Evolutionary conservation across 192 early-diverging fungal genomes (phyloP).

Genomic region (Spizellomyces punctatus): DNA sequence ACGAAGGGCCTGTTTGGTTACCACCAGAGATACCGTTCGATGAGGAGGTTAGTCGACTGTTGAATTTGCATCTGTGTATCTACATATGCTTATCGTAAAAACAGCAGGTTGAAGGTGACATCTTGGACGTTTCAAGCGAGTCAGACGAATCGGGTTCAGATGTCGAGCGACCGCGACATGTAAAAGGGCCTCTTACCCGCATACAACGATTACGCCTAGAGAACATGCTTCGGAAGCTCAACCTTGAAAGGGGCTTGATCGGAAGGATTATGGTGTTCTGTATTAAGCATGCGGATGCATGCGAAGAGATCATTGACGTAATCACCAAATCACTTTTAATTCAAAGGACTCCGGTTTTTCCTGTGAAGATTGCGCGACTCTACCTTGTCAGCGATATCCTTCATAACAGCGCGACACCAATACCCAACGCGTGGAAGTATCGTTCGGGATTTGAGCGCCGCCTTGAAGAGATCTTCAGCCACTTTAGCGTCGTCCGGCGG

Average conservation of each 20-base stretch:
- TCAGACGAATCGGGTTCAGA: conserved; percentile 50
- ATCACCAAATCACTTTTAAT: conserved; percentile 63
- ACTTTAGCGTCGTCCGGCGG: conserved; percentile 68
- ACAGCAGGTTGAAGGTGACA: conserved; percentile 11
- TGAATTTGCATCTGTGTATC: background rate
- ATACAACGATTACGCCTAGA: conserved; percentile 32
- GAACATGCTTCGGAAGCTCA: conserved; percentile 35
- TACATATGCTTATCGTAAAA: background rate
- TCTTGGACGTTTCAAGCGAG: conserved; percentile 25
- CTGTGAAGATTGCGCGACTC: conserved; percentile 72
- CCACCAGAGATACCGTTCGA: conserved; percentile 77
- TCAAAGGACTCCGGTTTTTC: conserved; percentile 55
- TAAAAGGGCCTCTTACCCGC: conserved; percentile 19
- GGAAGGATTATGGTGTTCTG: conserved; percentile 81
- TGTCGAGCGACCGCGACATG: conserved; percentile 21
- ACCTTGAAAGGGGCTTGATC: conserved; percentile 55
- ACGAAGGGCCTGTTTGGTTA: conserved; percentile 79
- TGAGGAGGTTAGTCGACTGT: conserved; percentile 53
- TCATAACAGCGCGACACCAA: conserved; percentile 78
- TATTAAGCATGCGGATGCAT: conserved; percentile 79
- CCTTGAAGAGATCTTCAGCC: conserved; percentile 67
- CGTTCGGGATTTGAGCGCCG: conserved; percentile 67
- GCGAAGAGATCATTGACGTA: conserved; percentile 74
- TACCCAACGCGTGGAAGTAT: conserved; percentile 89
- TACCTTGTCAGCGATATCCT: conserved; percentile 88